Base-by-base conservation (phyloP, 148 eudicot species). In the Talinum fruticosum region DNA sequence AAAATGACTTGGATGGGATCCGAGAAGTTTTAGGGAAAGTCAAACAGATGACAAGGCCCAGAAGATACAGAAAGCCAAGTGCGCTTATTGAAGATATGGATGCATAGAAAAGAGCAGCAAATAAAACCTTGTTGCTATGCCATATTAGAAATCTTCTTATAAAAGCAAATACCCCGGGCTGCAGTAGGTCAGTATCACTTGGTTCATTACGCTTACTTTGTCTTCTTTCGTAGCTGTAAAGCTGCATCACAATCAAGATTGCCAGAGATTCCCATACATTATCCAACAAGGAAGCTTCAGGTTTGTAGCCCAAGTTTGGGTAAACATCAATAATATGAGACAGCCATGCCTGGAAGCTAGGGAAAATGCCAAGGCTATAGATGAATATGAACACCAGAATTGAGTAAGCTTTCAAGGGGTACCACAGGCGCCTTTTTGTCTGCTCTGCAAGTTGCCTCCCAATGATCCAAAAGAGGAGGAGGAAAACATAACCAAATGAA, bases 141-240 rank as follows among this genome's bases (percentile, higher is more conserved):
- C 99, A 96, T 77, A 93, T 87, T 75, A 96, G 82, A 83, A 96
- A 82, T 78, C 99, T 89, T 85, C 84, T 91, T 57, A 86, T 53
- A 78, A 96, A 93, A 71, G 91, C 92, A 79, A 91, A 74, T 41
- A 83, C 37, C 65, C 97, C 98, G 38, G 87, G 66, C 75, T 88
- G 90, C 85, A 86, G 75, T 62, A 88, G 81, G 49, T 84, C 86
- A 71, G 78, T 76, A 57, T 89, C 87, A 83, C 80, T 87, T 57
- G 84, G 82, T 21, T 76, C 81, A 8, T 32, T 71, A 76, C 75
- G 76, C 80, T 87, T 93, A 93, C 92, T 96, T 82, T 96, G 92
- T 79, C 97, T 89, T 82, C 99, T 88, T 84, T 93, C 99, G 53
- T 96, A 96, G 85, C 97, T 96, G 82, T 93, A 96, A 75, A 96